Percentiles rank a stretch among this genome's conserved stretches.
phyloP scores from a whole-genome alignment of 306 rosid genomes.

The Nissolia schottii region DNA sequence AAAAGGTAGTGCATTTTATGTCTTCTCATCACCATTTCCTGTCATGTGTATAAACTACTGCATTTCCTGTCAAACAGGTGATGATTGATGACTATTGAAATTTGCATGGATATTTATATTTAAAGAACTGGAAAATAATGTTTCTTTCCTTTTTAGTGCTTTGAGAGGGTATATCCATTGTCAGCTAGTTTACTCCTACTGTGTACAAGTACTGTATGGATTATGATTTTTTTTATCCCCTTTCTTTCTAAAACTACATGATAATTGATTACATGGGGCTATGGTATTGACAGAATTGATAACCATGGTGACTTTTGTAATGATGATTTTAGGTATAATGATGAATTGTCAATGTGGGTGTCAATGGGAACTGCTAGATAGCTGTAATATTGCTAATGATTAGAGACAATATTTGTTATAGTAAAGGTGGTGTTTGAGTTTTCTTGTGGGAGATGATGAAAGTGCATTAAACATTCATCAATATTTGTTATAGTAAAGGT shows the following conservation, averaged over 20 bases:
- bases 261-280: neutral
- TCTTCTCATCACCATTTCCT: neutral
- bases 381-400: neutral
- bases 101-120: neutral
- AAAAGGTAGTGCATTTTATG: constrained; percentile 46
- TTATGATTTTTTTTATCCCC: neutral
- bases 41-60: neutral
- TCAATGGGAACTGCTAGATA: neutral
- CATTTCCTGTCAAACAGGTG: neutral
- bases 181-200: neutral
- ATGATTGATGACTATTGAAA: neutral
- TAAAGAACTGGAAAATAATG: neutral
- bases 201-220: neutral
- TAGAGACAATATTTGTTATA: neutral
- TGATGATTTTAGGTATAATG: neutral
- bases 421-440: neutral
- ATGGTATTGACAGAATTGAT: neutral
- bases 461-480: neutral
- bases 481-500: neutral
- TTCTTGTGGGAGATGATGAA: neutral
- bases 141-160: neutral
- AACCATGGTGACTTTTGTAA: neutral
- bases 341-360: neutral
- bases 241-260: neutral
- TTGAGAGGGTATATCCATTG: neutral